A percentile compares a stretch with the other conserved stretches of the same genome.
These are phyloP conservation scores for Nicotiana benthamiana DNA, from an alignment of 257 asterid genomes.

Conservation along the genomic window DNA sequence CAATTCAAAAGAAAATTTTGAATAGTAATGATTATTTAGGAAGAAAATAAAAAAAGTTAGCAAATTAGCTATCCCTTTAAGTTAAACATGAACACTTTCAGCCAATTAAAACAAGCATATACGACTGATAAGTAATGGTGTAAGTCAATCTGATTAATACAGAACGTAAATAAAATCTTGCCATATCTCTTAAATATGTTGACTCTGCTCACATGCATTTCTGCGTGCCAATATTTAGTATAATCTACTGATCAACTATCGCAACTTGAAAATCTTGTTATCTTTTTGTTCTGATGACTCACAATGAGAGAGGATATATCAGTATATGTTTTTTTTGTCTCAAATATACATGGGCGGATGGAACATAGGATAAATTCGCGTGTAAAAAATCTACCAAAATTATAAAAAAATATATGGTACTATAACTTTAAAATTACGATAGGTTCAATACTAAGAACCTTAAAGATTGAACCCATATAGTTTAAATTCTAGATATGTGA, in stretches of 20 bases:
- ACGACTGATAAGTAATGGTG: background rate
- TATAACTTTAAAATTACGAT: too few species aligned
- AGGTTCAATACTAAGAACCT: too few species aligned
- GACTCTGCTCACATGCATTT: background rate
- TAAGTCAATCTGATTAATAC: background rate
- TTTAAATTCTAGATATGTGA: too few species aligned
- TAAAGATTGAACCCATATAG: too few species aligned
- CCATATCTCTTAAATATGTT: background rate
- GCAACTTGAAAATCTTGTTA: background rate
- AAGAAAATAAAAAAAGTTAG: background rate
- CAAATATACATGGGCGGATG: too few species aligned
- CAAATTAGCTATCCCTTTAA: background rate
- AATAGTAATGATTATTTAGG: background rate
- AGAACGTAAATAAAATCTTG: background rate
- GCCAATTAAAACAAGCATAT: background rate
- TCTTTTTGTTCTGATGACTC: background rate
- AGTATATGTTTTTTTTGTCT: background rate
- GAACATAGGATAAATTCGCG: too few species aligned
- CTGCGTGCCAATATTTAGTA: background rate
- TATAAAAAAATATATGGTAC: too few species aligned
- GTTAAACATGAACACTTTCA: too few species aligned
- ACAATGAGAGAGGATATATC: background rate
- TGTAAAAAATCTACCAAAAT: too few species aligned
- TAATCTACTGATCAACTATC: background rate
- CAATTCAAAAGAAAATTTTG: background rate